Base-by-base conservation (phyloP, 257 asterid species). In the Prunella vulgaris region DNA sequence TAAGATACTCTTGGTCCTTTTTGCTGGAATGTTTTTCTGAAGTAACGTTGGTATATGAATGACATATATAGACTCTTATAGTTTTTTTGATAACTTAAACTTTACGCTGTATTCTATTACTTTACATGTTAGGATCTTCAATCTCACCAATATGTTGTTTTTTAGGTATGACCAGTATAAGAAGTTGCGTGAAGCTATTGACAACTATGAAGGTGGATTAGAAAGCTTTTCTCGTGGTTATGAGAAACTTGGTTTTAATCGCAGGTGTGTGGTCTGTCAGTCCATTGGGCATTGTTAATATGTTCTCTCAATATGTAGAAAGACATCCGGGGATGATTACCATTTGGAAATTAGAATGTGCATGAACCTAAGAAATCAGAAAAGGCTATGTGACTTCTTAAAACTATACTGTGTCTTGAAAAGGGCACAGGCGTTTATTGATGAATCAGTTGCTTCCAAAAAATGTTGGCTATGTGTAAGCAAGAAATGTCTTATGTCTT, bases 201-300 rank as follows among this genome's bases (percentile, higher is more conserved):
- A 94, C 85, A 81, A 82, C 77, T 79, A 79, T 76, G 99, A 94
- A 79, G 99, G 99, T 71, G 98, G 97, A 72, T 58, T 94, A 73
- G 98, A 94, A 81, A 63, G 22, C 38, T 94, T 94, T 82, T 94
- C 99, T 73, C 96, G 99, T 76, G 98, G 99, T 42, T 91, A 85
- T 61, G 98, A 91, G 84, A 91, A 89, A 72, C 79, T 91, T 76
- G 99, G 99, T 75, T 91, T 94, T 80, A 88, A 81, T 79, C 89
- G 87, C 84, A 89, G 99, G 99, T 93, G 77, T 61, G 67, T 37
- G 73, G 18, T 17, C 51, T 58, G 15, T 13, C 63, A 28, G n/a
- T 66, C 65, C 64, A 35, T 42, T 72, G 28, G 67, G 35, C 25
- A 52, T 67, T 66, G 38, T 64, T 62, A 52, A 51, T 71, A 68